A percentile compares a stretch with the other conserved stretches of the same genome.
These are phyloP conservation scores for Cercophora newfieldiana DNA, from an alignment of 495 filamentous ascomycete species.

Conservation along the genomic window DNA sequence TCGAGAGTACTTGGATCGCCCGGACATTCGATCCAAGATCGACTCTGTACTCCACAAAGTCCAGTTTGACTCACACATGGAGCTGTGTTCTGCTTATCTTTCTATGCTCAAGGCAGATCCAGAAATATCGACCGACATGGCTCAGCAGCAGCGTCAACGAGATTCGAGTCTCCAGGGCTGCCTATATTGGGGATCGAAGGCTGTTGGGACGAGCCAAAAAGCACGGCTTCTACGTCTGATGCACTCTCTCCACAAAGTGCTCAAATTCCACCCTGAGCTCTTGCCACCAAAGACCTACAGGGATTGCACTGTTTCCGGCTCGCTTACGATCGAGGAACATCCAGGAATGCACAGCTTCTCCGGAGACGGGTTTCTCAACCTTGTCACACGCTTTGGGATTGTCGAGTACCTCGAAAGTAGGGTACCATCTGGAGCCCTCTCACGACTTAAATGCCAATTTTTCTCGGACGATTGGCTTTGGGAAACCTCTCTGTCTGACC, in stretches of 20 bases:
- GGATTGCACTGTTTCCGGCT: neutral
- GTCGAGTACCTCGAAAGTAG: neutral
- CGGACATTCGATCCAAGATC: neutral
- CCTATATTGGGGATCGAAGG: too few species aligned
- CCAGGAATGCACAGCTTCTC: constrained; percentile 10
- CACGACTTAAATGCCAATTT: neutral
- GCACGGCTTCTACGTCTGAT: too few species aligned
- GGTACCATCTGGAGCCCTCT: neutral
- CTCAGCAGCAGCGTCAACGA: too few species aligned
- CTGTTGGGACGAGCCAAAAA: too few species aligned
- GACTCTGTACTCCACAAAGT: too few species aligned
- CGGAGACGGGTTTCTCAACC: neutral
- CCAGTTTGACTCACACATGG: neutral
- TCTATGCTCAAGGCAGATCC: neutral
- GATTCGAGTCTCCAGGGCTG: neutral
- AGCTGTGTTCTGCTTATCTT: neutral
- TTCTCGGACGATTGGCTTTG: neutral
- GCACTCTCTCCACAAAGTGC: too few species aligned
- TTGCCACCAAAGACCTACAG: too few species aligned
- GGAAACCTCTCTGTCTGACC: too few species aligned
- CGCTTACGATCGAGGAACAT: too few species aligned
- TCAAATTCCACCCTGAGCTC: too few species aligned
- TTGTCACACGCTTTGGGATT: neutral
- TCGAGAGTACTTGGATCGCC: neutral
- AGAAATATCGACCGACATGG: neutral